Evolutionary conservation across 768 basidiomycete species (phyloP), one percentile per base, ranked within the genome.

Genomic region (Panus rudis): DNA sequence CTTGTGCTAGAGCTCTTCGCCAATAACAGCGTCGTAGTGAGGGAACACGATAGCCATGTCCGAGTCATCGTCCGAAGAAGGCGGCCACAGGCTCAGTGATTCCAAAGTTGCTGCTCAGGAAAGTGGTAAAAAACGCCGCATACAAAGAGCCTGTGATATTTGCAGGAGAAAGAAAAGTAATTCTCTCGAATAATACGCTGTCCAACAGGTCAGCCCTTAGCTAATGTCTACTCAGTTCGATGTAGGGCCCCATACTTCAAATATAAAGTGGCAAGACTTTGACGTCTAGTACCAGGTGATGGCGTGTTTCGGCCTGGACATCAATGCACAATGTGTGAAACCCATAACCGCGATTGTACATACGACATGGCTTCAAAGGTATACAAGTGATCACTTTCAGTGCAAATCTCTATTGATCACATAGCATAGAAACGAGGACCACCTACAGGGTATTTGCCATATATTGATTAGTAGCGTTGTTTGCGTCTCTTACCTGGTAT

Each of bases 161-260:
- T 92, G 89, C 57, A 70, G 89, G 27, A 69, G 85, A 45, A 91
- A 90, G 71, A 92, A 92, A 66, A 80, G 86, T 82, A 46, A 49
- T 75, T 26, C 14, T 24, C 23, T n/a, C 26, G 16, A 23, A n/a
- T 7, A 19, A 11, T 26, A 38, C 16, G 11, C 24, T 5, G 20
- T 41, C 8, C 27, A 7, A 19, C 22, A 34, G 35, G 19, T 49
- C 50, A 37, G 21, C 40, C n/a, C n/a, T 40, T 47, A 33, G 24
- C 47, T 40, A 40, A 52, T 11, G 11, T 23, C 30, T 22, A n/a
- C 6, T 33, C 17, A 49, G 48, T 49, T 13, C 39, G 44, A 39
- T 49, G 48, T 49, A 41, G 42, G 48, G n/a, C n/a, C n/a, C 38
- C 22, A 6, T 14, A 25, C 25, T 32, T 16, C 13, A 16, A 14